Evolutionary conservation across 805 yeast genomes (phyloP).

Genomic region (Grigorovia humatica): DNA sequence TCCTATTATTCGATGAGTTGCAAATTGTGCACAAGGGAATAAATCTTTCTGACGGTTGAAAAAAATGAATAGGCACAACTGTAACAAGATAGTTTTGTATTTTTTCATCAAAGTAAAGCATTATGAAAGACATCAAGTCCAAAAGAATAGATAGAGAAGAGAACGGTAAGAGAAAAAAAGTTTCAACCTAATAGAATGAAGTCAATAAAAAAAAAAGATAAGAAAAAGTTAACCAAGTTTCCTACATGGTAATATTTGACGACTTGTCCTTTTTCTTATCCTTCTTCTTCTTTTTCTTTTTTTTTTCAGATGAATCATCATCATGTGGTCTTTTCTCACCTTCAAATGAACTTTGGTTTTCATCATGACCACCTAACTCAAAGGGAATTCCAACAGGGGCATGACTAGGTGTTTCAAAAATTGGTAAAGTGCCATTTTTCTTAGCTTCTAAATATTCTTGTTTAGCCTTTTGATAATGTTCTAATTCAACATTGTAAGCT

Average conservation of each 20-base stretch:
- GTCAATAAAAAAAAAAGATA: not conserved
- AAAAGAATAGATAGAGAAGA: not conserved
- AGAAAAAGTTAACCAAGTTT: too few species aligned
- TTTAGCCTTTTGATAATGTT: conserved; percentile 36
- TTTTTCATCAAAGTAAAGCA: not conserved
- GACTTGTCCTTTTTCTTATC: conserved; percentile 39
- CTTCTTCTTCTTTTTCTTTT: conserved; percentile 45
- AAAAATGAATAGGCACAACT: too few species aligned
- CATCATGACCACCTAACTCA: conserved; percentile 16
- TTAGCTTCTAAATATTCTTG: conserved; percentile 38
- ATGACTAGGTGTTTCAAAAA: conserved; percentile 24
- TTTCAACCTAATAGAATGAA: not conserved
- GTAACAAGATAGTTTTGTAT: not conserved
- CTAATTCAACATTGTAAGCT: conserved; percentile 36
- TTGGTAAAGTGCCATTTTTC: conserved; percentile 30
- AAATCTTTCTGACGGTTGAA: not conserved
- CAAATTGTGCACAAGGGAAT: not conserved
- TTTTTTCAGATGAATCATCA: conserved; percentile 30
- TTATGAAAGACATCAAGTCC: not conserved
- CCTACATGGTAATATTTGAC: conserved; percentile 2
- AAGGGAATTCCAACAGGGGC: conserved; percentile 35
- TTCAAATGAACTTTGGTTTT: conserved; percentile 11
- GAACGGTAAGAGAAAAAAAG: not conserved
- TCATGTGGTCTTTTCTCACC: conserved; percentile 32
- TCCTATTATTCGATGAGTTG: not conserved